These are phyloP conservation scores for Calcarisporium arbuscula DNA, from an alignment of 2,329 filamentous ascomycete species.

Conservation along the genomic window DNA sequence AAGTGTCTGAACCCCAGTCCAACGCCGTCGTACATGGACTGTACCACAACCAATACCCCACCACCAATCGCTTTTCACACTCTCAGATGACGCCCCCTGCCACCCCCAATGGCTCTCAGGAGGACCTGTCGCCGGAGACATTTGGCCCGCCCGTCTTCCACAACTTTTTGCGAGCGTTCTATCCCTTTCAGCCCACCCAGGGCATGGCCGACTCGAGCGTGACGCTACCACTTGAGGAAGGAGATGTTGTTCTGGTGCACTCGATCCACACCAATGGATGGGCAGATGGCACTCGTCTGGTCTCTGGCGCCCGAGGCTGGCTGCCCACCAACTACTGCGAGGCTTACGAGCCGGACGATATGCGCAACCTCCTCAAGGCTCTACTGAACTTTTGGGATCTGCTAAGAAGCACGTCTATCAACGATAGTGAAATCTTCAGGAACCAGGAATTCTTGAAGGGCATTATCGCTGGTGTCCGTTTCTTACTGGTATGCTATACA, in stretches of 20 bases:
- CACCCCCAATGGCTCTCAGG: slow-evolving; percentile 64
- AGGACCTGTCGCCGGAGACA: slow-evolving; percentile 41
- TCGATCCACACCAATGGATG: slow-evolving; percentile 97
- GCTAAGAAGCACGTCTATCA: slow-evolving; percentile 68
- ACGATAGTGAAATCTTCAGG: slow-evolving; percentile 71
- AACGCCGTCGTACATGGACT: slow-evolving; percentile 22
- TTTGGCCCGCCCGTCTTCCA: slow-evolving; percentile 65
- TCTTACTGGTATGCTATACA: slow-evolving; percentile 66
- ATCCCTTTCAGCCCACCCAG: slow-evolving; percentile 78
- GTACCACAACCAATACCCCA: slow-evolving; percentile 25
- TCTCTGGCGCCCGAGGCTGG: slow-evolving; percentile 86
- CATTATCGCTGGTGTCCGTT: slow-evolving; percentile 87
- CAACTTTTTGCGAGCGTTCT: slow-evolving; percentile 91
- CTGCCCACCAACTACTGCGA: slow-evolving; percentile 98
- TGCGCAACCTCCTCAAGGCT: slow-evolving; percentile 78
- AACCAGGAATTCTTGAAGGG: slow-evolving; percentile 93
- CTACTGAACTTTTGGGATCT: slow-evolving; percentile 91
- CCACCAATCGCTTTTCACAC: slow-evolving; percentile 21
- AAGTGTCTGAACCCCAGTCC: slow-evolving; percentile 39
- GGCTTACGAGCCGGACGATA: slow-evolving; percentile 81
- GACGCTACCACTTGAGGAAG: slow-evolving; percentile 80
- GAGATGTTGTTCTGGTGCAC: slow-evolving; percentile 89
- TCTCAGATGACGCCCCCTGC: slow-evolving; percentile 71
- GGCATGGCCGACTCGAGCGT: slow-evolving; percentile 78
- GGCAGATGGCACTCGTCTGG: slow-evolving; percentile 89